Evolutionary conservation across 495 filamentous ascomycete genomes (phyloP), one percentile per base, ranked within the genome.

Genomic region (Tuber microsphaerosporum): DNA sequence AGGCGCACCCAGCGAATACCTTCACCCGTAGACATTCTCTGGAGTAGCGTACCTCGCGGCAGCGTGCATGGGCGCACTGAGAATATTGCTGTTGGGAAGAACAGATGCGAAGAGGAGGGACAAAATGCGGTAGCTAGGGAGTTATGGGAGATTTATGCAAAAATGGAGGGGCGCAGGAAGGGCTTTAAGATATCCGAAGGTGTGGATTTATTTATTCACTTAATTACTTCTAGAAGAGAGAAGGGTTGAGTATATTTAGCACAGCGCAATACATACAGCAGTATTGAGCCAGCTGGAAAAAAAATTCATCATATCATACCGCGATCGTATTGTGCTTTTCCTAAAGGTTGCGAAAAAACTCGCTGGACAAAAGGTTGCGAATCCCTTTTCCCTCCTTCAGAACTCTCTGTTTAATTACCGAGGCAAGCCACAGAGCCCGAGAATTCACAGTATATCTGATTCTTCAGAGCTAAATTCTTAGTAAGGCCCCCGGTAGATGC

Each of bases 11-110:
- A 81, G 81, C 43, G 85, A 84, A 22, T 92, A 91, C 79, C 84
- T 90, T 2, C 86, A 87, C 39, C 88, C 90, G 7, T 91, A 92
- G 81, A 83, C 92, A 31, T 92, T 91, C 76, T 87, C 89, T 0
- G 91, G 89, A 0, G 87, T 90, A 74, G 87, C 90, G 85, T 92
- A 91, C 81, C 84, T 92, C 22, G 89, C 84, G 0, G 90, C 87
- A 0, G 42, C 84, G 1, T 89, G 87, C 78, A 82, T 89, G 82
- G 86, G 85, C 84, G 76, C 88, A 6, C 79, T 90, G 73, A 80
- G 89, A 70, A 86, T 82, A 8, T 91, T 89, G 90, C 90, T 89
- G 81, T 85, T 91, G 41, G 86, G 86, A 2, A 88, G 89, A 48
- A 69, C 89, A 43, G 85, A 89, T 79, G 83, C 81, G 69, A 83